Percentiles rank a stretch among this genome's conserved stretches.
Conservation (phyloP, 2,329 filamentous ascomycete genomes). For the Monascus ruber region DNA sequence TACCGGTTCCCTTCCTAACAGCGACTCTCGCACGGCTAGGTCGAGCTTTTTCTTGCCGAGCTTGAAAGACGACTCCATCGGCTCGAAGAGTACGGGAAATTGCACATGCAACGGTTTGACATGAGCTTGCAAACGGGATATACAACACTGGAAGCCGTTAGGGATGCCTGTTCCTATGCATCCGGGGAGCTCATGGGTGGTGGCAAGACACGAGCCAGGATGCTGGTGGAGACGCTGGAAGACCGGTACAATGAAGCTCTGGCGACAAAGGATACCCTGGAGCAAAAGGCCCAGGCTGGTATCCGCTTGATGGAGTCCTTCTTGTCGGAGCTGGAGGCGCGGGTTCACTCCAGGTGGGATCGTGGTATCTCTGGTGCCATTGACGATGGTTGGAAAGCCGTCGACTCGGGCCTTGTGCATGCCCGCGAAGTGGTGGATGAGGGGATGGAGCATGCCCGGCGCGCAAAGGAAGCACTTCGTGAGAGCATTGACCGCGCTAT, state of each 20-base stretch:
- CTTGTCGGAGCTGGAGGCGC: conserved; percentile 71
- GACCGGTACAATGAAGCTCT: conserved; percentile 76
- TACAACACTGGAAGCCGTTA: conserved; percentile 72
- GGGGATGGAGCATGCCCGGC: conserved; percentile 68
- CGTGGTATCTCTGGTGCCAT: conserved; percentile 67
- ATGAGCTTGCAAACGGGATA: conserved; percentile 75
- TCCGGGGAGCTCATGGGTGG: conserved; percentile 84
- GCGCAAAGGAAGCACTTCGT: conserved; percentile 70
- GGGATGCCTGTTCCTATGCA: conserved; percentile 76
- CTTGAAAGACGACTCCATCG: conserved; percentile 78
- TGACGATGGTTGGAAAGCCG: conserved; percentile 65
- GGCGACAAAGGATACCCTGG: conserved; percentile 70
- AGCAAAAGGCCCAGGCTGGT: conserved; percentile 82
- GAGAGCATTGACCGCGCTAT: conserved; percentile 76
- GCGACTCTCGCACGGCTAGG: conserved; percentile 13
- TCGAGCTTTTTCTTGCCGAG: conserved; percentile 54
- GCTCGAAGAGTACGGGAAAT: conserved; percentile 76
- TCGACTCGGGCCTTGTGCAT: conserved; percentile 66
- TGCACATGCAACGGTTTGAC: conserved; percentile 70
- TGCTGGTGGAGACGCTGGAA: conserved; percentile 90
- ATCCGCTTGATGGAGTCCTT: conserved; percentile 78
- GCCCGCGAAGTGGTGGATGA: conserved; percentile 69
- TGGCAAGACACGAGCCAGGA: conserved; percentile 68
- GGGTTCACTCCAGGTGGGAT: conserved; percentile 68
- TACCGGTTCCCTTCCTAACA: neutral